phyloP scores from a whole-genome alignment of 73 alveolate genomes.

The Paramecium octaurelia region DNA sequence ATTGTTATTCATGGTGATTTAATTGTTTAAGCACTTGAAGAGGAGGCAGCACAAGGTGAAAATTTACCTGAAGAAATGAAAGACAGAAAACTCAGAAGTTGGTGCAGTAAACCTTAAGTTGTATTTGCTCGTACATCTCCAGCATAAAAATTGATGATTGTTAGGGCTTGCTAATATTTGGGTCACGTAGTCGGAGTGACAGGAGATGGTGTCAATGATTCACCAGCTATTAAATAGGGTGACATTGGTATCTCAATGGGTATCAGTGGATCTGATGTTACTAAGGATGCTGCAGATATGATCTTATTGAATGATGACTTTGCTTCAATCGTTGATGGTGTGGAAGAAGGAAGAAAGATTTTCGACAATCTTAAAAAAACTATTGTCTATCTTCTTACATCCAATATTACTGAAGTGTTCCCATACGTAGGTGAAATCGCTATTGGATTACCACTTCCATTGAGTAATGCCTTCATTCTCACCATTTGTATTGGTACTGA shows the following conservation, averaged over 20 bases:
- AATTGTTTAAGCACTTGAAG: conserved; percentile 66
- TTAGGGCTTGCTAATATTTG: conserved; percentile 86
- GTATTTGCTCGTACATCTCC: conserved; percentile 94
- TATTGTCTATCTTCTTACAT: conserved; percentile 76
- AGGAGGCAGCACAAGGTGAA: conserved; percentile 8
- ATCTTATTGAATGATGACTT: conserved; percentile 95
- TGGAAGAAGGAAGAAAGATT: conserved; percentile 96
- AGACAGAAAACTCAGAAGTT: conserved; percentile 77
- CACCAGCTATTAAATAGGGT: conserved; percentile 93
- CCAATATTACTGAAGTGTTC: conserved; percentile 86
- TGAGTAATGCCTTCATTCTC: conserved; percentile 80
- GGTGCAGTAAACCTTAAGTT: conserved; percentile 86
- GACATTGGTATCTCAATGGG: conserved; percentile 95
- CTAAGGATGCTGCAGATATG: conserved; percentile 99
- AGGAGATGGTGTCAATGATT: conserved; percentile 95
- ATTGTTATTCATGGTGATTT: conserved; percentile 84
- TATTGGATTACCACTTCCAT: conserved; percentile 85
- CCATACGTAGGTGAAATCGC: conserved; percentile 84
- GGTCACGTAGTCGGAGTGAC: conserved; percentile 92
- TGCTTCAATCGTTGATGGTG: conserved; percentile 95
- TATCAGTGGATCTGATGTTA: conserved; percentile 98
- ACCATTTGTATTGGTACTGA: conserved; percentile 89
- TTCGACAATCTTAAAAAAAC: conserved; percentile 90
- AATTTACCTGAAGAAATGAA: conserved; percentile 62
- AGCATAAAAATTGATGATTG: conserved; percentile 87